A percentile compares a stretch with the other conserved stretches of the same genome.
phyloP scores from a whole-genome alignment of 2,329 filamentous ascomycete genomes.

The Alternaria infectoria region DNA sequence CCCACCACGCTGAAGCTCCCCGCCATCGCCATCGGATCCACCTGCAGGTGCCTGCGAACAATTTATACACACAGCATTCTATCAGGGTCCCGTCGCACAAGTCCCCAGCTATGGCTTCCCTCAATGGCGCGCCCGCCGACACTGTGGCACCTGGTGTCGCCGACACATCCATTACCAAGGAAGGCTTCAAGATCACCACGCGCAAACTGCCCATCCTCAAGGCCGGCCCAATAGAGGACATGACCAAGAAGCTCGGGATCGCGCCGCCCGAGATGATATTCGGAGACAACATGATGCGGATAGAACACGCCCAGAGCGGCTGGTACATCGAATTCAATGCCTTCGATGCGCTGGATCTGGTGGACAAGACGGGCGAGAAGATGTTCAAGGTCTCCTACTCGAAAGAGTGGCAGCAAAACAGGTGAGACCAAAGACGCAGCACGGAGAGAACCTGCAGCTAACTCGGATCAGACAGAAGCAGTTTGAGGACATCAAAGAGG shows the following conservation, averaged over 20 bases:
- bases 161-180: conserved; percentile 45
- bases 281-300: conserved; percentile 84
- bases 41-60: conserved; percentile 2
- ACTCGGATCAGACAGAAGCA: conserved; percentile 69
- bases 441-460: conserved; percentile 1
- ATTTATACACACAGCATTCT: neutral
- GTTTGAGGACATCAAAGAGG: conserved; percentile 85
- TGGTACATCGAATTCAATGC: conserved; percentile 86
- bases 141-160: conserved; percentile 41
- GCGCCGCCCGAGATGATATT: conserved; percentile 99
- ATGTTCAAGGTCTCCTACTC: conserved; percentile 97
- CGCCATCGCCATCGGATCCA: conserved; percentile 19
- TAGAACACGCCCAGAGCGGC: conserved; percentile 74
- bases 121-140: conserved; percentile 43
- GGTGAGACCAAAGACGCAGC: conserved; percentile 46
- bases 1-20: conserved; percentile 2
- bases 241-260: conserved; percentile 80
- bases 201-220: conserved; percentile 96
- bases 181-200: conserved; percentile 74
- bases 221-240: conserved; percentile 83
- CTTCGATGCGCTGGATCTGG: conserved; percentile 83
- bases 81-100: neutral
- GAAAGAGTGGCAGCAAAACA: conserved; percentile 78
- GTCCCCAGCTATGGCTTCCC: conserved; percentile 24
- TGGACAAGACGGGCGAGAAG: conserved; percentile 89